phyloP scores from a whole-genome alignment of 2,329 filamentous ascomycete species.

The Calycina herbarum region DNA sequence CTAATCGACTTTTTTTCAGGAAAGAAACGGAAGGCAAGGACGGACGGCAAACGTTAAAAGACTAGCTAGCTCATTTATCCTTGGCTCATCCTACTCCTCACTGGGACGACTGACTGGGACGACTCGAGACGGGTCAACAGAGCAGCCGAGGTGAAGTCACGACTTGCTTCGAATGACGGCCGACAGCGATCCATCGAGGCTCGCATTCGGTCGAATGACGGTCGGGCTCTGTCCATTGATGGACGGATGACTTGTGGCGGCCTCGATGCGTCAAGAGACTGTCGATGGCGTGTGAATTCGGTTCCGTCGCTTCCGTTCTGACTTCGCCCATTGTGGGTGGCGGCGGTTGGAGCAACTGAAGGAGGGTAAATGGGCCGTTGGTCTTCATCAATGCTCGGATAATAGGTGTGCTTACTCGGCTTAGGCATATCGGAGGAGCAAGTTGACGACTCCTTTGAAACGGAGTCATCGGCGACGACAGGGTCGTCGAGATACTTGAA shows the following conservation, averaged over 20 bases:
- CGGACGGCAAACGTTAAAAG: conserved; percentile 1
- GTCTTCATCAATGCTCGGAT: conserved; percentile 77
- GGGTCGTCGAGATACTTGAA: conserved; percentile 66
- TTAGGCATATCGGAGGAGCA: conserved; percentile 58
- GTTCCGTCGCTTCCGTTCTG: conserved; percentile 94
- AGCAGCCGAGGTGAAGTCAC: conserved; percentile 88
- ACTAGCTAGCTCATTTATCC: not conserved
- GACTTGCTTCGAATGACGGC: conserved; percentile 81
- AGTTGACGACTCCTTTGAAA: conserved; percentile 50
- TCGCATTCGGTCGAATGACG: conserved; percentile 85
- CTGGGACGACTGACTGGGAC: conserved; percentile 45
- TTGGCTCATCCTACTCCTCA: conserved; percentile 29
- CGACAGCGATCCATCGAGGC: conserved; percentile 84
- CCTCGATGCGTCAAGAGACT: conserved; percentile 52
- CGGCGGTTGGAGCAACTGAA: conserved; percentile 74
- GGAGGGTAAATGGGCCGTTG: conserved; percentile 91
- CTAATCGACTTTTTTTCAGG: conserved; percentile 15
- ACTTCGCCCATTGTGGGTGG: conserved; percentile 75
- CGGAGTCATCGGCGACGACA: conserved; percentile 31
- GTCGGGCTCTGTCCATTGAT: conserved; percentile 62
- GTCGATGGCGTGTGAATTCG: conserved; percentile 73
- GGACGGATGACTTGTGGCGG: conserved; percentile 36
- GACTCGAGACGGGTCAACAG: conserved; percentile 83
- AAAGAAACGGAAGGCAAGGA: conserved; percentile 9
- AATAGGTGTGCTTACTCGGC: conserved; percentile 53